Conservation (phyloP, 306 rosid genomes). For the Erythrophleum fordii region DNA sequence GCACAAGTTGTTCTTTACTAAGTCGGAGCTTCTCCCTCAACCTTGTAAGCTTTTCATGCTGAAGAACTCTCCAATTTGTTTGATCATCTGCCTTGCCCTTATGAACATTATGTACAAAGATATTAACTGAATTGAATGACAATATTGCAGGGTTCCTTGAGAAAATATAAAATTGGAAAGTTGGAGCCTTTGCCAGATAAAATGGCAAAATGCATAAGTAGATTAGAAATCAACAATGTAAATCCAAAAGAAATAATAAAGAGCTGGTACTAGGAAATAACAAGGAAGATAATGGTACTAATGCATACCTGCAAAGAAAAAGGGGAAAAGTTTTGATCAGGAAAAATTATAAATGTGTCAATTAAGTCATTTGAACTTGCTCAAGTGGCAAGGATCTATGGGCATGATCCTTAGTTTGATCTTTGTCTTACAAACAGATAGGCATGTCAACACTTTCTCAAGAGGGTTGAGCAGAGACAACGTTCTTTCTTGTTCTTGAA, state of each 20-base stretch:
- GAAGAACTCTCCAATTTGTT: slow-evolving; percentile 79
- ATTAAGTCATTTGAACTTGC: no score
- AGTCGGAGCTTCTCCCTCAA: slow-evolving; percentile 74
- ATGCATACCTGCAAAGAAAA: slow-evolving; percentile 8
- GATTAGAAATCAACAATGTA: slow-evolving; percentile 2
- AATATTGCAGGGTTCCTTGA: slow-evolving; percentile 11
- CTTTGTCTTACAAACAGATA: background rate
- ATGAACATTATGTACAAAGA: slow-evolving; percentile 32
- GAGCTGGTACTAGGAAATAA: background rate
- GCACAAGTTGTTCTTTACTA: slow-evolving; percentile 62
- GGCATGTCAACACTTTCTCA: background rate
- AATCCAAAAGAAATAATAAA: slow-evolving; percentile 14
- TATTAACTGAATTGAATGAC: slow-evolving; percentile 36
- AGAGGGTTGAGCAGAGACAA: background rate
- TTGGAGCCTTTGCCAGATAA: slow-evolving; percentile 9
- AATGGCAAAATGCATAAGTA: slow-evolving; percentile 14
- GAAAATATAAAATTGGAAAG: slow-evolving; percentile 13
- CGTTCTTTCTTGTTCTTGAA: background rate
- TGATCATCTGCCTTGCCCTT: slow-evolving; percentile 95
- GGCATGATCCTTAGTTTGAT: slow-evolving; percentile 8
- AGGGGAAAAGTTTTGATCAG: no score
- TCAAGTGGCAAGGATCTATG: background rate
- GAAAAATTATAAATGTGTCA: no score
- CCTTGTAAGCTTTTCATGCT: slow-evolving; percentile 75
- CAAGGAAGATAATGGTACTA: background rate